A percentile compares a stretch with the other conserved stretches of the same genome.
Evolutionary conservation across 768 basidiomycete genomes (phyloP).

Genomic region (Agrocybe praecox): DNA sequence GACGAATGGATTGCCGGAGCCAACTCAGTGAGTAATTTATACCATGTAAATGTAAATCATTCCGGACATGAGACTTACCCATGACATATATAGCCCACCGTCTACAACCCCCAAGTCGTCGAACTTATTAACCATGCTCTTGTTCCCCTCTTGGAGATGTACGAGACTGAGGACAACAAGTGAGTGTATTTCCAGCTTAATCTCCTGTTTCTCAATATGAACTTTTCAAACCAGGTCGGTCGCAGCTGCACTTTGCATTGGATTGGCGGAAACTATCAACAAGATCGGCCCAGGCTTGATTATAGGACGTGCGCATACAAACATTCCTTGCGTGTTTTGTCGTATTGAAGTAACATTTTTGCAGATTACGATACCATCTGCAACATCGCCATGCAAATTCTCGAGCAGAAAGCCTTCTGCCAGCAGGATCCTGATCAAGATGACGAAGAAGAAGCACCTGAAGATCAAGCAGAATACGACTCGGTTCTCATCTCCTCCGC

Average conservation of each 20-base stretch:
- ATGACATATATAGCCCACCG: conserved; percentile 21
- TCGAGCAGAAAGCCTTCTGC: conserved; percentile 94
- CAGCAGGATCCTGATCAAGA: conserved; percentile 96
- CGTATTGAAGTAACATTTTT: conserved; percentile 6
- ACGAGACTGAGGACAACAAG: conserved; percentile 96
- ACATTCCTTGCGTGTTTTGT: neutral
- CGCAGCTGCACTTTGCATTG: conserved; percentile 84
- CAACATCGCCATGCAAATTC: conserved; percentile 78
- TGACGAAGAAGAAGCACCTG: conserved; percentile 81
- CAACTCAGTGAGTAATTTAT: conserved; percentile 50
- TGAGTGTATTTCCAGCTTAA: conserved; percentile 44
- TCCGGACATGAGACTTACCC: neutral
- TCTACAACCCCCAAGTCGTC: conserved; percentile 69
- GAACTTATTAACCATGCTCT: conserved; percentile 80
- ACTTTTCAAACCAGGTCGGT: conserved; percentile 62
- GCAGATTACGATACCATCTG: conserved; percentile 78
- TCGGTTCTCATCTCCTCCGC: conserved; percentile 94
- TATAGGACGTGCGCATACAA: conserved; percentile 60
- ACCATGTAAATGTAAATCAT: neutral
- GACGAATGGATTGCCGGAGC: conserved; percentile 83
- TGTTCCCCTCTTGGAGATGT: conserved; percentile 81
- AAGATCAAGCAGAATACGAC: conserved; percentile 95
- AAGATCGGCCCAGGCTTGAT: conserved; percentile 89
- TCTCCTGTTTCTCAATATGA: conserved; percentile 43
- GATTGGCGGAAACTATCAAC: conserved; percentile 89